Conservation (phyloP, 441 rosid genomes). For the Capsella rubella region DNA sequence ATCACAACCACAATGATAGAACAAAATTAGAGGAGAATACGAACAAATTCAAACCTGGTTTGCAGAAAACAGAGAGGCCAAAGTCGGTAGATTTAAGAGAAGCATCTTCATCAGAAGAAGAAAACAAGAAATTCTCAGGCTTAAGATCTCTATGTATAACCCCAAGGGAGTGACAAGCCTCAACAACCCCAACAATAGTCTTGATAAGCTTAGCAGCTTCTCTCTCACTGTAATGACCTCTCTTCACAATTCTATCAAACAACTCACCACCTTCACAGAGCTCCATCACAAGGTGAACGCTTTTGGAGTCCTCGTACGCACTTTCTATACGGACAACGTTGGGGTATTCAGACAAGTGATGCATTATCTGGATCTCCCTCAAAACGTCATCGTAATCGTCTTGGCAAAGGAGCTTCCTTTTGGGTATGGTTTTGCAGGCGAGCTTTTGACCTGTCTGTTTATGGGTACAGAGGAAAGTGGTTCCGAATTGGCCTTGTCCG, state of each 20-base stretch:
- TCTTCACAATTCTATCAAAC: constrained; percentile 77
- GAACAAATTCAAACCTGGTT: constrained; percentile 66
- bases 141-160: constrained; percentile 91
- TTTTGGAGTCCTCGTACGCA: constrained; percentile 73
- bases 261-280: constrained; percentile 86
- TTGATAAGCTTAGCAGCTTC: constrained; percentile 79
- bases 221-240: constrained; percentile 85
- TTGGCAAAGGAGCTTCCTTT: constrained; percentile 64
- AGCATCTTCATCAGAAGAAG: constrained; percentile 67
- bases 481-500: constrained; percentile 92
- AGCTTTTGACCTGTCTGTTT: constrained; percentile 53
- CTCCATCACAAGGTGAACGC: constrained; percentile 91
- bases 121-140: constrained; percentile 91
- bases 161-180: constrained; percentile 86
- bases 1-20: constrained; percentile 23
- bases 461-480: constrained; percentile 73
- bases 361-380: constrained; percentile 86
- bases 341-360: constrained; percentile 74
- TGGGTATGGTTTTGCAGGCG: constrained; percentile 90
- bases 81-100: constrained; percentile 81
- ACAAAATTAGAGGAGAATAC: neutral
- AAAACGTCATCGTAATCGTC: constrained; percentile 63
- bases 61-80: constrained; percentile 83
- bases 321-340: constrained; percentile 75
- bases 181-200: constrained; percentile 78